Evolutionary conservation across 768 basidiomycete genomes (phyloP).

Genomic region (Lepiota brunneoincarnata): DNA sequence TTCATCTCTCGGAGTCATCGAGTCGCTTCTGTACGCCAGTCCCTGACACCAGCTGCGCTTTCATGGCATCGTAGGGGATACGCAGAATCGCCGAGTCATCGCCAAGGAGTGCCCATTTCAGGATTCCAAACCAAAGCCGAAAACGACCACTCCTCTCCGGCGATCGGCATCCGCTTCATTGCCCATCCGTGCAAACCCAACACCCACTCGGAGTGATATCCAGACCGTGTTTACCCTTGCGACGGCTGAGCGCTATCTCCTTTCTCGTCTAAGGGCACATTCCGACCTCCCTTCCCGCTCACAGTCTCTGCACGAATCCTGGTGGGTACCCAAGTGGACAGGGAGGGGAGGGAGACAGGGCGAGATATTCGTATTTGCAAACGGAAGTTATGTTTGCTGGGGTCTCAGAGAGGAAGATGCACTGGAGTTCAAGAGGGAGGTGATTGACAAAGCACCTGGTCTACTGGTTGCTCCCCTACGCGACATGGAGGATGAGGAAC

Average conservation of each 20-base stretch:
- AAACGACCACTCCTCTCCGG: conserved; percentile 75
- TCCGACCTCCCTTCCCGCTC: conserved; percentile 51
- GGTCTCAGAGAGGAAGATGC: conserved; percentile 79
- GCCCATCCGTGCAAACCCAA: conserved; percentile 83
- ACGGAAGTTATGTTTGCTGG: conserved; percentile 91
- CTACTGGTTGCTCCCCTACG: conserved; percentile 64
- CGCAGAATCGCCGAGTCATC: not conserved
- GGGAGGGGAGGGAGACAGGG: conserved; percentile 55
- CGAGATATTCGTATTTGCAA: conserved; percentile 86
- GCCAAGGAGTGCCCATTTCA: conserved; percentile 17
- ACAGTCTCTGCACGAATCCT: conserved; percentile 68
- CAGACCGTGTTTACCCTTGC: conserved; percentile 79
- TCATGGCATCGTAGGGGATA: not conserved
- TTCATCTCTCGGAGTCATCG: not conserved
- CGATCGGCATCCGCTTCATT: conserved; percentile 83
- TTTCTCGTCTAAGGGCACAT: conserved; percentile 55
- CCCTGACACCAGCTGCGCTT: not conserved
- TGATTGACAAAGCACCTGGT: conserved; percentile 50
- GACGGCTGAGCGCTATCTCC: conserved; percentile 80
- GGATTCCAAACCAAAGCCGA: conserved; percentile 67
- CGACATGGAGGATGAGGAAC: conserved; percentile 81
- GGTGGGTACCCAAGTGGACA: conserved; percentile 73
- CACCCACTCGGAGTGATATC: conserved; percentile 80
- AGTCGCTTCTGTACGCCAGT: not conserved
- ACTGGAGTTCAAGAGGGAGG: conserved; percentile 57